Base-by-base conservation (phyloP, 352 stramenopile species). In the Plasmopara muralis region DNA sequence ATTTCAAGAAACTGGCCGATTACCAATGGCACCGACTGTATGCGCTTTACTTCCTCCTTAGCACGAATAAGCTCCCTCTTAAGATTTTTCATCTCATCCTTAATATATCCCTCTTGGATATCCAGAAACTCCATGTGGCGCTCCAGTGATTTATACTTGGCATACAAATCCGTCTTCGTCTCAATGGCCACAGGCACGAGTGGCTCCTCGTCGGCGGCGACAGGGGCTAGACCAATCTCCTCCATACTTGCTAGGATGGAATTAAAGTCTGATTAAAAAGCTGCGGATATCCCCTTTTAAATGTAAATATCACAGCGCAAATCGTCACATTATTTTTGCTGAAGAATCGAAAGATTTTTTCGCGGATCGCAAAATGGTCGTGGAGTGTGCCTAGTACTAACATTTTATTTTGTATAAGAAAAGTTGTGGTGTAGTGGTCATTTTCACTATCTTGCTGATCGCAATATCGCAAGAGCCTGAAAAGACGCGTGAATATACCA, bases 1-100 rank as follows among this genome's bases (percentile, higher is more conserved):
- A 99, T 99, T 77, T 99, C 97, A 43, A 99, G 96, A 64, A 99
- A 99, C 77, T 99, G 97, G n/a, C 97, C 97, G 57, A 99, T 99
- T 7, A 99, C 97, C 6, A 99, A 80, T 35, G 97, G 97, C 41
- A 99, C 97, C n/a, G 88, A 97, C 84, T 99, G 96, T 66, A 99
- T 99, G 43, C 97, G 89, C 60, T 98, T 98, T 46, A 99, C 97
- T 53, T 98, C 94, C 57, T 99, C 97, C 72, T 99, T 99, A 33
- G 97, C 97, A 30, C 97, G 94, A 57, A 99, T 97, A 28, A 99
- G 78, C 70, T 99, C 97, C 15, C 96, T 79, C 80, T 99, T 98
- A 12, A 99, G 81, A 70, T 99, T 99, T 57, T 97, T 97, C 94
- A 99, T 99, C 62, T 99, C 97, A 65, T 99, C 97, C 77, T 99